Conservation (phyloP, 208 protist species). For the Trypanosoma grayi region DNA sequence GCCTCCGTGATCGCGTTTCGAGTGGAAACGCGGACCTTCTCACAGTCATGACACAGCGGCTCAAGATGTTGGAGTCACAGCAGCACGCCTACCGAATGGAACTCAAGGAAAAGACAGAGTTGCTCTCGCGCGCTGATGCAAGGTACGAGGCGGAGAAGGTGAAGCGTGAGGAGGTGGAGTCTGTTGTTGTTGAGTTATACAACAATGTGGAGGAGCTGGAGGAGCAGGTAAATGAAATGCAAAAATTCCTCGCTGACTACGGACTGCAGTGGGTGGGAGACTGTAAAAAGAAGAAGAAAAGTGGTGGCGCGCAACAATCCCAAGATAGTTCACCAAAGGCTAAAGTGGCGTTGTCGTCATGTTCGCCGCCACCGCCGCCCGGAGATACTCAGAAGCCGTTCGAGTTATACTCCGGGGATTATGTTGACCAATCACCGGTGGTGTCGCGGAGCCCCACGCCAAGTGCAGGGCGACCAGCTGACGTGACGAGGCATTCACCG, state of each 20-base stretch:
- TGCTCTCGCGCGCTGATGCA: constrained; percentile 48
- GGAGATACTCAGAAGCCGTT: constrained; percentile 16
- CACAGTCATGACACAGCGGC: constrained; percentile 61
- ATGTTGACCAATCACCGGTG: constrained; percentile 6
- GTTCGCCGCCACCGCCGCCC: background rate
- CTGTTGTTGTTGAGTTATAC: constrained; percentile 60
- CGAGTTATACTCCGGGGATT: constrained; percentile 51
- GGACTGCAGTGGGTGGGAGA: constrained; percentile 38
- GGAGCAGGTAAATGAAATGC: constrained; percentile 43
- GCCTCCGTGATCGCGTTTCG: constrained; percentile 45
- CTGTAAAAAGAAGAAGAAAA: background rate
- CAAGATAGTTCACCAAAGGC: constrained; percentile 4
- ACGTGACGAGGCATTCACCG: constrained; percentile 2
- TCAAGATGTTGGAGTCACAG: constrained; percentile 64
- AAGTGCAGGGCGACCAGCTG: background rate
- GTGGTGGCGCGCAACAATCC: background rate
- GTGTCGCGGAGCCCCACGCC: constrained; percentile 4
- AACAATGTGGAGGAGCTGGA: constrained; percentile 72
- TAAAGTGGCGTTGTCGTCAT: background rate
- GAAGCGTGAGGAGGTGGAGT: constrained; percentile 65
- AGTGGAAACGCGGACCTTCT: constrained; percentile 56
- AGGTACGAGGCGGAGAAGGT: constrained; percentile 48
- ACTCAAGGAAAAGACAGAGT: constrained; percentile 68
- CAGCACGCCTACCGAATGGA: constrained; percentile 71
- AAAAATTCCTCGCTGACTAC: constrained; percentile 43